Percentiles rank a stretch among this genome's conserved stretches.
Conservation (phyloP, 2,329 filamentous ascomycete species). For the Hymenoscyphus fraxineus region DNA sequence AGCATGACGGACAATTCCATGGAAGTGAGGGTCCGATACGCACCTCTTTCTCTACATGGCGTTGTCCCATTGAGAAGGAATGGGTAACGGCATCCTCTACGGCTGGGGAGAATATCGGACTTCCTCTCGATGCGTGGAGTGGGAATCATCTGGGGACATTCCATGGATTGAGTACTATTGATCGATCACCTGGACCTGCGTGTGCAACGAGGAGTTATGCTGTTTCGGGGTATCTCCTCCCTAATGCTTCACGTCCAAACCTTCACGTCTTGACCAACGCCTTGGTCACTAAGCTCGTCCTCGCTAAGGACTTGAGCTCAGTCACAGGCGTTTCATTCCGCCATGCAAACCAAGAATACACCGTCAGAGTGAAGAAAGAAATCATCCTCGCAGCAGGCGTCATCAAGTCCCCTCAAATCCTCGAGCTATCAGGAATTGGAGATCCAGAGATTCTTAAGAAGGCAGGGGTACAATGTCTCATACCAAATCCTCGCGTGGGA, state of each 20-base stretch:
- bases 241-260: conserved; percentile 44
- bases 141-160: conserved; percentile 19
- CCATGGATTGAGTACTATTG: conserved; percentile 15
- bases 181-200: conserved; percentile 11
- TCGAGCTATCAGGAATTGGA: conserved; percentile 36
- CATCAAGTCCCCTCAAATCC: conserved; percentile 31
- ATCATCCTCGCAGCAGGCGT: conserved; percentile 30
- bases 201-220: conserved; percentile 24
- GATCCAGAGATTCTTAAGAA: conserved; percentile 17
- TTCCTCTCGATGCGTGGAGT: conserved; percentile 17
- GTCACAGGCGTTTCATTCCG: conserved; percentile 22
- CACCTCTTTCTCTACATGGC: conserved; percentile 18
- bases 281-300: conserved; percentile 74
- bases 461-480: conserved; percentile 18
- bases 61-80: conserved; percentile 11
- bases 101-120: conserved; percentile 13
- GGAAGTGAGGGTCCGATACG: conserved; percentile 19
- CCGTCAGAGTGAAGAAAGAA: conserved; percentile 25
- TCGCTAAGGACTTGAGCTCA: not conserved
- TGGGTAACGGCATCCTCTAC: conserved; percentile 11
- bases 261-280: conserved; percentile 72
- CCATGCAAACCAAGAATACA: conserved; percentile 12
- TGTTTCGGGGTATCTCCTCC: conserved; percentile 23
- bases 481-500: conserved; percentile 21
- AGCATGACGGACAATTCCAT: conserved; percentile 16